Percentiles rank a stretch among this genome's conserved stretches.
Evolutionary conservation across 805 yeast species (phyloP).

Genomic region (Candida khao-thaluensis): DNA sequence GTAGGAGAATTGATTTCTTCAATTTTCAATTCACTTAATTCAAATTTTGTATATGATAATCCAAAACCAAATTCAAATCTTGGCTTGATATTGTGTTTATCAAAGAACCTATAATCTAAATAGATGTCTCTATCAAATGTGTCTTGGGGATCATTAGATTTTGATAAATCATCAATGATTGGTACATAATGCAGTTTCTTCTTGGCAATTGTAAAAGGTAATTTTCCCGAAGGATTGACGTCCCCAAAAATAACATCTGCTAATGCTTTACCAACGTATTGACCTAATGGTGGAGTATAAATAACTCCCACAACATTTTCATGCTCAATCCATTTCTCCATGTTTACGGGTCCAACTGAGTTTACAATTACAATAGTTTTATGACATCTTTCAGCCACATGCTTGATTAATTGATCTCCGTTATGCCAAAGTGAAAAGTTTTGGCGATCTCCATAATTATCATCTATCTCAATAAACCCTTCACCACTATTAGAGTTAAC

Average conservation of each 20-base stretch:
- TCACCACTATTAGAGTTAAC: constrained; percentile 59
- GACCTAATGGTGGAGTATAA: constrained; percentile 58
- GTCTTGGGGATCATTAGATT: constrained; percentile 37
- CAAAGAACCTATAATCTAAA: constrained; percentile 58
- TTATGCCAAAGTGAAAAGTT: constrained; percentile 56
- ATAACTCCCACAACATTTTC: constrained; percentile 59
- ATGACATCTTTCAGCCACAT: constrained; percentile 47
- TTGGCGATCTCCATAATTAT: constrained; percentile 57
- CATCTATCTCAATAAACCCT: constrained; percentile 56
- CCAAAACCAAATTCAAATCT: constrained; percentile 65
- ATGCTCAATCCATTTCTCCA: constrained; percentile 57
- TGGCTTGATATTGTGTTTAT: constrained; percentile 53
- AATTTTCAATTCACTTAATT: constrained; percentile 36
- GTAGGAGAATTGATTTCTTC: constrained; percentile 43
- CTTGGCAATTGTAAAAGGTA: constrained; percentile 64
- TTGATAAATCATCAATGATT: constrained; percentile 36
- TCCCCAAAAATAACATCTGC: constrained; percentile 62
- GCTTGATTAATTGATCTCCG: constrained; percentile 53
- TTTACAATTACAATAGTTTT: constrained; percentile 61
- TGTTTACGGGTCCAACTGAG: constrained; percentile 58
- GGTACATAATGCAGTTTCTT: constrained; percentile 48
- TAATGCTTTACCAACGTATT: constrained; percentile 53
- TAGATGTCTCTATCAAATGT: constrained; percentile 48
- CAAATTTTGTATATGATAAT: constrained; percentile 50
- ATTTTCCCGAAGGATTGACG: constrained; percentile 59